Conservation (phyloP, 164 flowering plant species). For the Nymphaea colorata region DNA sequence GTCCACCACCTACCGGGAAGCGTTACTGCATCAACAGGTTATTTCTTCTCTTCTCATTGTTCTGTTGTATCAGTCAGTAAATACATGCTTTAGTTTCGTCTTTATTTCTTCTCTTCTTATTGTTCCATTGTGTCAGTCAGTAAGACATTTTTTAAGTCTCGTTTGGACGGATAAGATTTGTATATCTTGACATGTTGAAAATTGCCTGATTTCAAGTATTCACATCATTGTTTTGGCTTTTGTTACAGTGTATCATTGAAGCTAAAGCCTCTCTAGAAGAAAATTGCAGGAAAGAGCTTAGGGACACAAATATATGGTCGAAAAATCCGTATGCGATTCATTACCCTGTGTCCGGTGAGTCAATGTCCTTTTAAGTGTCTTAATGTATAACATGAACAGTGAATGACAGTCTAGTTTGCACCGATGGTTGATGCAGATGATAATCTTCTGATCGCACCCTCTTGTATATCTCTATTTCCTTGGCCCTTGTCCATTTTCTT, state of each 20-base stretch:
- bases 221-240: slow-evolving; percentile 1
- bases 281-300: no score
- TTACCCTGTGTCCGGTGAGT: no score
- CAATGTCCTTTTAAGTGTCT: no score
- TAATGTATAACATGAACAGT: no score
- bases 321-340: no score
- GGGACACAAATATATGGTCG: no score
- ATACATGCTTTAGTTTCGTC: not conserved
- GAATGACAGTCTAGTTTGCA: no score
- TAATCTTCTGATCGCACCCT: no score
- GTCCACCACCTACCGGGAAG: slow-evolving; percentile 89
- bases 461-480: no score
- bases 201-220: not conserved
- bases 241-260: slow-evolving; percentile 59
- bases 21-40: slow-evolving; percentile 90
- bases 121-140: not conserved
- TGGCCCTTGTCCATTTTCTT: no score
- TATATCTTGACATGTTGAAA: not conserved
- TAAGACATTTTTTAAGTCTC: not conserved
- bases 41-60: not conserved
- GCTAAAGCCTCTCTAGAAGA: slow-evolving; percentile 43
- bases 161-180: not conserved
- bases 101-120: slow-evolving; percentile 7
- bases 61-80: not conserved
- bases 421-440: no score